Conservation (phyloP, 139 green algal species). For the Chlamydomonas sp. region DNA sequence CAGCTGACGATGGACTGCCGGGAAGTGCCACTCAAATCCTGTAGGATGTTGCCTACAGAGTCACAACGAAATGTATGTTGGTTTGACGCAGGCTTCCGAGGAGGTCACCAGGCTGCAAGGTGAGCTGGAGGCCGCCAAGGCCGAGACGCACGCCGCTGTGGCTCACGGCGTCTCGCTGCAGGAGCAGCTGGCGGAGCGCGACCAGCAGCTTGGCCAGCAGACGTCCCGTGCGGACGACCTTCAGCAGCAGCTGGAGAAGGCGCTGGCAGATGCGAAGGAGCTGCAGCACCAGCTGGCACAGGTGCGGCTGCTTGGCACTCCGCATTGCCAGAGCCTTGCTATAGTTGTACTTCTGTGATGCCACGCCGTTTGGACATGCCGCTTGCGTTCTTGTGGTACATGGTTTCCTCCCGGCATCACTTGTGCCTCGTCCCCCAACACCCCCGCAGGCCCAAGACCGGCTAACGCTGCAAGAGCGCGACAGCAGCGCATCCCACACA, state of each 20-base stretch:
- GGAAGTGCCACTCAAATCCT: no score
- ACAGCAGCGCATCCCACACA: neutral
- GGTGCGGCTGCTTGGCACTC: neutral
- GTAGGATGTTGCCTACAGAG: no score
- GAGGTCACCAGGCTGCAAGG: no score
- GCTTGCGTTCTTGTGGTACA: no score
- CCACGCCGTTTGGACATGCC: neutral
- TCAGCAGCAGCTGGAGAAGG: slow-evolving; percentile 19
- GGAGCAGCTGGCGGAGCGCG: neutral
- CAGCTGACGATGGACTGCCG: no score
- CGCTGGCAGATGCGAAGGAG: slow-evolving; percentile 2
- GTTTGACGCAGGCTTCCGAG: no score
- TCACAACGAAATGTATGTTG: no score
- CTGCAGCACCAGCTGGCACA: neutral
- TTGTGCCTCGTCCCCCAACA: no score
- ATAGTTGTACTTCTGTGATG: neutral
- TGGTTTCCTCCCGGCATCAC: no score
- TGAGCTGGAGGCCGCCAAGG: neutral
- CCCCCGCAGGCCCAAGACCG: slow-evolving; percentile 3
- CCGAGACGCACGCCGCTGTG: neutral
- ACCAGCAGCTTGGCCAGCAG: neutral
- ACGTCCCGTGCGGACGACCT: neutral
- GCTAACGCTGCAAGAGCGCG: neutral
- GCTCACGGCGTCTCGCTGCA: neutral
- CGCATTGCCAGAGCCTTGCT: no score